Evolutionary conservation across 345 rosid species (phyloP), one percentile per base, ranked within the genome.

Genomic region (rapeseed (Brassica napus)): DNA sequence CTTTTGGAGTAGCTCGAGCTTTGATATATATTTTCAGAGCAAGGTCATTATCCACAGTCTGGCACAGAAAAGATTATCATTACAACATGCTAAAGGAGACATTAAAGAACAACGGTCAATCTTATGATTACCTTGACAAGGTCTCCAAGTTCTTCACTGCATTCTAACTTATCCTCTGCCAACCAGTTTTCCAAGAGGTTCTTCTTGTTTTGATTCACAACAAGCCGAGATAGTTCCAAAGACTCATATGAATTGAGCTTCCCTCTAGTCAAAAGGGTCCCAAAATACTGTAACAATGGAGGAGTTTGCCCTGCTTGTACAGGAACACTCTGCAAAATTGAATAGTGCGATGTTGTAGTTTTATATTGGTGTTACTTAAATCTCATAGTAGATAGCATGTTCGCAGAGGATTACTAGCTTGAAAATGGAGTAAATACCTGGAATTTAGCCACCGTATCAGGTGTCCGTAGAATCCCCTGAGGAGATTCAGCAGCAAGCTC

Each of bases 401-500:
- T 26, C 32, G 37, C 47, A 60, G 16, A 68, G 55, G 70, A 32
- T 62, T 28, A 63, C 12, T 42, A 23, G 68, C 35, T 57, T 69
- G 8, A 47, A 70, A 68, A 67, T 75, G 59, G 72, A 78, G 75
- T 8, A 44, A 62, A 73, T 73, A 95, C 99, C 99, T 96, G 99
- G 85, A 96, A 96, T 78, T 96, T 96, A 65, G 97, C 97, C 65
- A 96, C 97, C 4, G 99, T 96, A 62, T 96, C 99, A 63, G 98
- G 99, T 18, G 99, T 96, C 26, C 99, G 91, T 55, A 96, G 92
- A 69, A 93, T 86, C 70, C 99, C 99, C 83, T 93, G 98, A 7
- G 99, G 99, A 73, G 99, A 93, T 81, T 96, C 99, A 37, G 99
- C 99, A 81, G 99, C 99, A 72, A 96, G 97, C 87, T 96, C 99